Percentiles rank a stretch among this genome's conserved stretches.
Evolutionary conservation across 495 filamentous ascomycete species (phyloP).

Genomic region (Letharia lupina): DNA sequence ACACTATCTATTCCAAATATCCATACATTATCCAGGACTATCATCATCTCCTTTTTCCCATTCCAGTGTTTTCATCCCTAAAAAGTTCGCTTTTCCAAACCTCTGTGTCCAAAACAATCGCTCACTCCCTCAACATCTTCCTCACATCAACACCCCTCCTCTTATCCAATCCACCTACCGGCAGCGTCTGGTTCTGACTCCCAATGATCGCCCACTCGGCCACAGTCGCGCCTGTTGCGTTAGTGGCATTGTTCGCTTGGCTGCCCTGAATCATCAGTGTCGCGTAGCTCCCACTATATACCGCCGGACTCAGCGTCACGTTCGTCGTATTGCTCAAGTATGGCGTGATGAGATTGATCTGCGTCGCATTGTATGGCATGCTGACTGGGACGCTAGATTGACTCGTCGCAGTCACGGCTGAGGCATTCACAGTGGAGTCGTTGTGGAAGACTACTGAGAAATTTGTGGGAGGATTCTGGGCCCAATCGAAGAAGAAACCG

Average conservation of each 20-base stretch:
- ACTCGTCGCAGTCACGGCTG: constrained; percentile 11
- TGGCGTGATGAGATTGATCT: constrained; percentile 31
- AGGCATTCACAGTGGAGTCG: constrained; percentile 26
- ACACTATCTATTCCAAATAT: too few species aligned
- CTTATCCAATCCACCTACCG: background rate
- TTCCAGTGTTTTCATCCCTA: background rate
- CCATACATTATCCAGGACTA: background rate
- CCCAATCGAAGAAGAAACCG: constrained; percentile 62
- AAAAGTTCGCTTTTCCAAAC: background rate
- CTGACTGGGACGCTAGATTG: constrained; percentile 32
- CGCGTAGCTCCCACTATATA: constrained; percentile 36
- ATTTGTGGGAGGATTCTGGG: constrained; percentile 46
- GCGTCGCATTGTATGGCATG: constrained; percentile 31
- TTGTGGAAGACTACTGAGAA: constrained; percentile 52
- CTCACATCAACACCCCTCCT: background rate
- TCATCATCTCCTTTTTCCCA: background rate
- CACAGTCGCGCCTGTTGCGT: constrained; percentile 56
- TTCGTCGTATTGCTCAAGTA: constrained; percentile 43
- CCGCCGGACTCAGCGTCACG: constrained; percentile 32
- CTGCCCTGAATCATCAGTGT: constrained; percentile 42
- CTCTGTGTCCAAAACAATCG: background rate
- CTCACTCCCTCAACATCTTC: background rate
- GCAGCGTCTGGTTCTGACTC: background rate
- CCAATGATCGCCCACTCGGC: constrained; percentile 61
- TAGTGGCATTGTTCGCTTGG: constrained; percentile 42